Evolutionary conservation across 139 green algal species (phyloP), one percentile per base, ranked within the genome.

Genomic region (Pycnococcus provasolii): DNA sequence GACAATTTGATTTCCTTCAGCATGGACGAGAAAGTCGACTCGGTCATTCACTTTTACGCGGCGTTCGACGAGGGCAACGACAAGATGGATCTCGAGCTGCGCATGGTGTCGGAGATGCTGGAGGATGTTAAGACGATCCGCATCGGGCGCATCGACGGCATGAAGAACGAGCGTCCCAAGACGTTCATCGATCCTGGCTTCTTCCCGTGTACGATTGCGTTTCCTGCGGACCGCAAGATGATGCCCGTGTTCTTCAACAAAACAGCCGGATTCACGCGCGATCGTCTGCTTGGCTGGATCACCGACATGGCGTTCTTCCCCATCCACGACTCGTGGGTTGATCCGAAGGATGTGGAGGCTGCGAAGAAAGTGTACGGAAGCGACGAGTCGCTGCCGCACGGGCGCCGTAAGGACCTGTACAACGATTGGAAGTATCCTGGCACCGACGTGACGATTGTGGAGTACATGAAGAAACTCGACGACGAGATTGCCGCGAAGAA

Each of bases 21-120:
- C 13, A 61, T 73, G 67, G 58, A 73, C 57, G 15, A n/a, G n/a
- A 42, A 3, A 2, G 26, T 62, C 39, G 67, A 73, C 45, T 57
- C 67, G n/a, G 67, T 73, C 37, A 54, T 73, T 15, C 58, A 66
- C 45, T 73, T 73, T 44, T 73, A 73, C 58, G 45, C 67, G 15
- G 42, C 67, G 40, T 37, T 73, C 26, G 67, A 73, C 45, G 67
- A 73, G 4, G 48, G 58, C 46, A 67, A 58, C 58, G 67, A 73
- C 7, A 40, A 60, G 7, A 39, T 55, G 4, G 67, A 73, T 45
- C 52, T 48, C 8, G 57, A 61, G 57, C 58, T 67, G n/a, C 37
- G 42, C 8, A 66, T 62, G 13, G 4, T 65, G 2, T 45, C 37
- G n/a, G 41, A 61, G 3, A 58, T 26, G 45, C 13, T 42, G 2